Evolutionary conservation across 495 filamentous ascomycete species (phyloP).

Genomic region (Mycothermus thermophilus): DNA sequence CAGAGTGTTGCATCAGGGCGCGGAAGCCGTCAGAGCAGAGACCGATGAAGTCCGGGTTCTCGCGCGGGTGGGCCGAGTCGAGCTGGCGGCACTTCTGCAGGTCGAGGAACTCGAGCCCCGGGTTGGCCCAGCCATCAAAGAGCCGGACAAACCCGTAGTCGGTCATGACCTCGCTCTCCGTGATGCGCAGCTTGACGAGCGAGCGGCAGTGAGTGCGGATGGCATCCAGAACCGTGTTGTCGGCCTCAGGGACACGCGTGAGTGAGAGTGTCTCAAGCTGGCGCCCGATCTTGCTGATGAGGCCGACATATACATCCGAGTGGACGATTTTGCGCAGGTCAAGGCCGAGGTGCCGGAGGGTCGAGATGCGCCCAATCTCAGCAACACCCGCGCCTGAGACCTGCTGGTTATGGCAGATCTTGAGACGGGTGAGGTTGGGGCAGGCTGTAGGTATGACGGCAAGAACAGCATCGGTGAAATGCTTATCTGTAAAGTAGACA

Average conservation of each 20-base stretch:
- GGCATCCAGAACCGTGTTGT: slow-evolving; percentile 47
- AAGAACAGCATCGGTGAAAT: slow-evolving; percentile 41
- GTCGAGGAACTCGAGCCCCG: slow-evolving; percentile 51
- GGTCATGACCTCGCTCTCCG: slow-evolving; percentile 56
- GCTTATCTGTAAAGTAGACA: slow-evolving; percentile 59
- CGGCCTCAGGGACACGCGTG: slow-evolving; percentile 40
- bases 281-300: slow-evolving; percentile 45
- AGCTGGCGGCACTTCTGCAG: slow-evolving; percentile 59
- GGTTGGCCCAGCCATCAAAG: slow-evolving; percentile 67
- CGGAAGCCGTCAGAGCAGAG: slow-evolving; percentile 60
- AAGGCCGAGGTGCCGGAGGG: slow-evolving; percentile 60
- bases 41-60: slow-evolving; percentile 51
- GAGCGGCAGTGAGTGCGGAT: slow-evolving; percentile 53
- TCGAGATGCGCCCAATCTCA: slow-evolving; percentile 40
- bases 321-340: slow-evolving; percentile 42
- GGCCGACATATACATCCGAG: slow-evolving; percentile 40
- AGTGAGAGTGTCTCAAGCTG: slow-evolving; percentile 60
- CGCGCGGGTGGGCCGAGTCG: slow-evolving; percentile 40
- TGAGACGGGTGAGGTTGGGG: slow-evolving; percentile 53
- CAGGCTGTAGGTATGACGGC: slow-evolving; percentile 41
- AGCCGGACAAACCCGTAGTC: slow-evolving; percentile 55
- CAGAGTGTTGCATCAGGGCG: slow-evolving; percentile 77
- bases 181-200: slow-evolving; percentile 66
- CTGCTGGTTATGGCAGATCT: slow-evolving; percentile 46
- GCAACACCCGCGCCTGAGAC: slow-evolving; percentile 32